Base-by-base conservation (phyloP, 1,284 basidiomycete species). In the Apiotrichum porosum region DNA sequence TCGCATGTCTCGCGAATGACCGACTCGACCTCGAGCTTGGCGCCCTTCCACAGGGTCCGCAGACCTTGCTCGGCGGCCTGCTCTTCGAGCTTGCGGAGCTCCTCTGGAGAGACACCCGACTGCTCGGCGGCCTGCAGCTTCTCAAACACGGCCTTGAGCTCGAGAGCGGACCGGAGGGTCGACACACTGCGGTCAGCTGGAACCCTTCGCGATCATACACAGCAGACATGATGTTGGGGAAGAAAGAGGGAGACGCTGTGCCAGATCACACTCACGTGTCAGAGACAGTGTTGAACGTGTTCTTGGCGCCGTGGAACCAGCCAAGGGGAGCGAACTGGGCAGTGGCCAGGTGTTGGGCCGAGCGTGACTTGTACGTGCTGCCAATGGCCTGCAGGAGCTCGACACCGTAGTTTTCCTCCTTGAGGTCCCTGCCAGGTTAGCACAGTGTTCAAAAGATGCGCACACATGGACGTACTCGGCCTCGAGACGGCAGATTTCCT, bases 31-130 rank as follows among this genome's bases (percentile, higher is more conserved):
- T 55, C 53, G 43, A 55, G 47, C 49, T 55, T 55, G 14, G 53
- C 53, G 40, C 53, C 86, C 79, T 94, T 94, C 82, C 93, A 94
- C 22, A 94, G 46, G 33, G 90, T 90, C 59, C 91, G 85, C 9
- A 94, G 59, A n/a, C 65, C 89, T 72, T 97, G 97, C 75, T 95
- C 90, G 0, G 95, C 92, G 1, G 94, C 94, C 65, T 91, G 86
- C 63, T 98, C 94, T 68, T 99, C 95, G 3, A 99, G 77, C 59
- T 88, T 84, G 63, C 83, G 82, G 75, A 86, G 86, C 68, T 93
- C 86, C 52, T 95, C 94, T 0, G 88, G 83, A 4, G 79, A 80
- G 44, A 97, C 77, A 1, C 94, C 95, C 1, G 85, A 82, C 65
- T 88, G 85, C 69, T 94, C 92, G 0, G 91, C 91, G 0, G 83